phyloP scores from a whole-genome alignment of 83 land plant species.

The Picea mariana region DNA sequence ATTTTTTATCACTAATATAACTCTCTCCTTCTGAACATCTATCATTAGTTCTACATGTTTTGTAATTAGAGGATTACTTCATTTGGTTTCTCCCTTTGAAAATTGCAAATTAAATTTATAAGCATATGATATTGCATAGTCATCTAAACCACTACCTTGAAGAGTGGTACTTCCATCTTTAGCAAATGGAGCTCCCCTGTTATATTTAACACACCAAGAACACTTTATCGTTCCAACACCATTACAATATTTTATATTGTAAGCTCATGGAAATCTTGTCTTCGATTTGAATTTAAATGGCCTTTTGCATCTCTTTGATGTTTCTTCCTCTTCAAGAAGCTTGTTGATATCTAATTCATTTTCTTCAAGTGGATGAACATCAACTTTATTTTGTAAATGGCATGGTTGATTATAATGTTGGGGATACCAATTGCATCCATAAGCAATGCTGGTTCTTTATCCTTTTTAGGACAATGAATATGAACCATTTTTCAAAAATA shows the following conservation, averaged over 20 bases:
- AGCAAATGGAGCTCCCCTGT: background rate
- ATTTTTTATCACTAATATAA: too few relatives aligned
- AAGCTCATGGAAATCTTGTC: background rate
- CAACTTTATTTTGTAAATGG: too few relatives aligned
- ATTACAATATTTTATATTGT: background rate
- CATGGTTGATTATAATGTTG: too few relatives aligned
- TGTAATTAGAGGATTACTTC: background rate
- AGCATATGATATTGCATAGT: too few relatives aligned
- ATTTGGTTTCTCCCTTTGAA: background rate
- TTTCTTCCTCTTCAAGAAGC: too few relatives aligned
- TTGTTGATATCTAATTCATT: too few relatives aligned
- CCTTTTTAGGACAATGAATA: too few relatives aligned
- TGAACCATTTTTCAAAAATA: too few relatives aligned
- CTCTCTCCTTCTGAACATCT: too few relatives aligned
- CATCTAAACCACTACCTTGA: background rate
- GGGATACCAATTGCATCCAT: too few relatives aligned
- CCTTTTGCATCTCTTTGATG: background rate
- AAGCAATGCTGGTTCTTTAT: too few relatives aligned
- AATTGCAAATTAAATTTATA: background rate
- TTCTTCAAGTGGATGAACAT: too few relatives aligned
- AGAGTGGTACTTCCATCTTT: background rate
- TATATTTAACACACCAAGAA: background rate
- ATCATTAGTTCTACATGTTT: background rate
- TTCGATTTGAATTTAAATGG: background rate
- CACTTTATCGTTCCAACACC: background rate